Evolutionary conservation across 495 filamentous ascomycete genomes (phyloP).

Genomic region (Lasiosphaeria hispida): DNA sequence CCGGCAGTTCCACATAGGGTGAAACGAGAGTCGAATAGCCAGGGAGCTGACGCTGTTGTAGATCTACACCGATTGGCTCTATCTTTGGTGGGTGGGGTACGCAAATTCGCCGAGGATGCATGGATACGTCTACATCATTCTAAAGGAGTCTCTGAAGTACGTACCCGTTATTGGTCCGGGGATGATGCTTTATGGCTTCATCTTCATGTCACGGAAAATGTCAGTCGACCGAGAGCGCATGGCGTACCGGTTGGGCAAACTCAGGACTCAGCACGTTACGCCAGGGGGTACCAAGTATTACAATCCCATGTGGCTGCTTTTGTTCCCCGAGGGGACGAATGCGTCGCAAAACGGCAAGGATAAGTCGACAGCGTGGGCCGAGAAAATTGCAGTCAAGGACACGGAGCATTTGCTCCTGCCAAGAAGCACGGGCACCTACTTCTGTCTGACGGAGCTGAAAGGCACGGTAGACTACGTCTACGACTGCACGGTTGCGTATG

Average conservation of each 20-base stretch:
- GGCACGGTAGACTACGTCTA: conserved; percentile 76
- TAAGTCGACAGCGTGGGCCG: conserved; percentile 65
- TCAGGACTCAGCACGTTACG: conserved; percentile 54
- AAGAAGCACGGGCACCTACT: conserved; percentile 71
- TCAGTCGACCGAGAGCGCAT: conserved; percentile 70
- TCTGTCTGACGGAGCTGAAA: conserved; percentile 69
- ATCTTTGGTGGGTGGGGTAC: conserved; percentile 85
- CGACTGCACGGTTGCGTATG: conserved; percentile 83
- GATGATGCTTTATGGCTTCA: conserved; percentile 80
- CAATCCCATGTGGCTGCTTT: conserved; percentile 81
- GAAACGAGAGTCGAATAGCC: not conserved
- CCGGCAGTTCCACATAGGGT: too few relatives aligned
- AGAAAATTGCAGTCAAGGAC: conserved; percentile 65
- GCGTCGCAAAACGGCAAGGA: conserved; percentile 61
- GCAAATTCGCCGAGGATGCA: conserved; percentile 65
- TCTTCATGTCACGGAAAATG: conserved; percentile 84
- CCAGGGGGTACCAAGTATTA: conserved; percentile 52
- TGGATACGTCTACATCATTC: conserved; percentile 80
- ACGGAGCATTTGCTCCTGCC: conserved; percentile 67
- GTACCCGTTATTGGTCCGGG: conserved; percentile 74
- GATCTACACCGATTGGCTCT: conserved; percentile 87
- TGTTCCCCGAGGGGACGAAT: conserved; percentile 86
- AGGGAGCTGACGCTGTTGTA: conserved; percentile 15
- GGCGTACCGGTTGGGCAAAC: conserved; percentile 64
- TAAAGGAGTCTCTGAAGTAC: conserved; percentile 77